Evolutionary conservation across 768 basidiomycete genomes (phyloP).

Genomic region (Hygrocybe punicea): DNA sequence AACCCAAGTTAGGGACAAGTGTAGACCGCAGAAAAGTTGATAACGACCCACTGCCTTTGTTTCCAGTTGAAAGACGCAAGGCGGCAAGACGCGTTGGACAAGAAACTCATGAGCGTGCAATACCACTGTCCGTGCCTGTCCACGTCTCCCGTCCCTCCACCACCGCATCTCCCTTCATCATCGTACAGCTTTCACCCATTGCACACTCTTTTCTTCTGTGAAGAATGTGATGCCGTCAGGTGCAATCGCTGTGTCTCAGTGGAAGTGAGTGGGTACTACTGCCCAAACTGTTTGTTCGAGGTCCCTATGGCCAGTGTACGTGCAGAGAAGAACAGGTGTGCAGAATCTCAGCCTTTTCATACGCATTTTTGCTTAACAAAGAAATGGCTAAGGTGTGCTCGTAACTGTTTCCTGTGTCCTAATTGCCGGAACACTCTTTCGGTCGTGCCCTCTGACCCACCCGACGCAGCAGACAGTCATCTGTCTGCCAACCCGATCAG

Average conservation of each 20-base stretch:
- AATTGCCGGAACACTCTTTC: constrained; percentile 86
- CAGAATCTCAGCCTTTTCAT: neutral
- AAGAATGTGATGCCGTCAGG: constrained; percentile 94
- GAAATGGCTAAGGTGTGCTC: constrained; percentile 68
- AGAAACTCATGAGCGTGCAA: too few species aligned
- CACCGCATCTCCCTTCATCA: constrained; percentile 73
- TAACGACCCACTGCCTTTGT: too few species aligned
- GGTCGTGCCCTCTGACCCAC: constrained; percentile 86
- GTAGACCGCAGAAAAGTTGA: too few species aligned
- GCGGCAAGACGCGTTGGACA: too few species aligned
- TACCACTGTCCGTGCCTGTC: constrained; percentile 80
- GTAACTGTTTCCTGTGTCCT: constrained; percentile 97
- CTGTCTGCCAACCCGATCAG: constrained; percentile 48
- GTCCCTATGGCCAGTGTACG: constrained; percentile 98
- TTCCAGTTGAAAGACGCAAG: too few species aligned
- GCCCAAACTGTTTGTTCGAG: constrained; percentile 97
- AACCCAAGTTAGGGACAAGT: too few species aligned
- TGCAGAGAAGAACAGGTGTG: constrained; percentile 92
- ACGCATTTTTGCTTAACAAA: neutral
- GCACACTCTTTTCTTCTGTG: constrained; percentile 89
- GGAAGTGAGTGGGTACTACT: constrained; percentile 97
- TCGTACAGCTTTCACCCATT: constrained; percentile 80
- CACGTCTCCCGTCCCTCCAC: constrained; percentile 57
- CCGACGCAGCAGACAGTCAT: constrained; percentile 56
- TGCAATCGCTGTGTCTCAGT: constrained; percentile 90